A percentile compares a stretch with the other conserved stretches of the same genome.
phyloP scores from a whole-genome alignment of 257 asterid species.

The Thymus quinquecostatus region DNA sequence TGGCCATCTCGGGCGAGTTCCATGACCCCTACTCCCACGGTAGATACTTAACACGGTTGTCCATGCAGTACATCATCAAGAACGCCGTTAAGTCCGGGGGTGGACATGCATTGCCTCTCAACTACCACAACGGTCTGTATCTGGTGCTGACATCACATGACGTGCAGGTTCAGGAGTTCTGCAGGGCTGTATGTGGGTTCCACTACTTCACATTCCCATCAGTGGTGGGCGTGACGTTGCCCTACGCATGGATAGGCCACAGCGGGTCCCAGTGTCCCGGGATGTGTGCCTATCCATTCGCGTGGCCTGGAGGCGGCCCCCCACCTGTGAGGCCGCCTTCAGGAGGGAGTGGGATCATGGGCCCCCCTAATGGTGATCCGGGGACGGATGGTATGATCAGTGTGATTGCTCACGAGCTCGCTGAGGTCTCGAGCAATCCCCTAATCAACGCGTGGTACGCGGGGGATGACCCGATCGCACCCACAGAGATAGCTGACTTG shows the following conservation, averaged over 20 bases:
- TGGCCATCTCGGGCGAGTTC: slow-evolving; percentile 54
- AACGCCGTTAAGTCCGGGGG: slow-evolving; percentile 37
- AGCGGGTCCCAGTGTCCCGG: slow-evolving; percentile 77
- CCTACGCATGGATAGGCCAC: slow-evolving; percentile 78
- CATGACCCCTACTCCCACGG: slow-evolving; percentile 66
- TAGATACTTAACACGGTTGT: slow-evolving; percentile 45
- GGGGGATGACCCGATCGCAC: slow-evolving; percentile 71
- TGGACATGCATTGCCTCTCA: slow-evolving; percentile 41
- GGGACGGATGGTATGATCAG: slow-evolving; percentile 85
- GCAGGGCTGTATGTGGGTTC: slow-evolving; percentile 79
- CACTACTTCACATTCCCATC: slow-evolving; percentile 79
- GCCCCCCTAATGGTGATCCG: slow-evolving; percentile 65
- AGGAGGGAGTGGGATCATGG: slow-evolving; percentile 37
- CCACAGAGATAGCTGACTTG: slow-evolving; percentile 75
- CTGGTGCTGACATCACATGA: slow-evolving; percentile 60
- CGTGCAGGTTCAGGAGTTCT: slow-evolving; percentile 68
- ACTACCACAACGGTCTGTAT: slow-evolving; percentile 57
- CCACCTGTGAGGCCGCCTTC: slow-evolving; percentile 33
- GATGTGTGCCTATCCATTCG: slow-evolving; percentile 77
- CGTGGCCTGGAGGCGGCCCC: slow-evolving; percentile 47
- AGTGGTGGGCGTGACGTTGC: slow-evolving; percentile 65
- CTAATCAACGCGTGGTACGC: slow-evolving; percentile 81
- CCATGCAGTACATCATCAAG: slow-evolving; percentile 61
- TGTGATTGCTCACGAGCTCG: slow-evolving; percentile 81
- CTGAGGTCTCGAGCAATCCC: slow-evolving; percentile 74